These are phyloP conservation scores for Copromyces sp. DNA, from an alignment of 495 filamentous ascomycete genomes.

Conservation along the genomic window DNA sequence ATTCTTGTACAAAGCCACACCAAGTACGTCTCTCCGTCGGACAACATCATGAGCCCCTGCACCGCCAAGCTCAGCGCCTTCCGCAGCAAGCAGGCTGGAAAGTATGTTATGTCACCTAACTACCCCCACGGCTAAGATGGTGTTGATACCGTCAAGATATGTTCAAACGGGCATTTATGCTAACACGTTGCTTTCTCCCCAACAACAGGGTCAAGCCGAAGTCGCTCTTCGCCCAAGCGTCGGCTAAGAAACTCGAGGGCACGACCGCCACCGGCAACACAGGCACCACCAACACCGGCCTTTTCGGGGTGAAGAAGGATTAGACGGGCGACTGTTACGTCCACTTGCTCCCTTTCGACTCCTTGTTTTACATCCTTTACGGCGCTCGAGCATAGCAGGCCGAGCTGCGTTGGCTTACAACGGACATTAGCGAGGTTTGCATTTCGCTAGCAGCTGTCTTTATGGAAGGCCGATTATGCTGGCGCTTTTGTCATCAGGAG, in stretches of 20 bases:
- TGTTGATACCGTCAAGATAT: background rate
- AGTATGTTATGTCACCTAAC: constrained; percentile 35
- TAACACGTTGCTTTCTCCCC: background rate
- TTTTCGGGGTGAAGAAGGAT: background rate
- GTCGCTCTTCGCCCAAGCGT: constrained; percentile 53
- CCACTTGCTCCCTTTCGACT: background rate
- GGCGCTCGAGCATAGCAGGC: background rate
- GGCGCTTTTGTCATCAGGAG: background rate
- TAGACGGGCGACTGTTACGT: background rate
- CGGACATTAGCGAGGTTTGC: background rate
- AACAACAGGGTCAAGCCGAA: constrained; percentile 46
- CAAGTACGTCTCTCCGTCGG: constrained; percentile 81
- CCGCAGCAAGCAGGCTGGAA: constrained; percentile 69
- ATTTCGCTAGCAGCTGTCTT: background rate
- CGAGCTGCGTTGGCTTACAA: background rate
- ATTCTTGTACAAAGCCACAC: constrained; percentile 29
- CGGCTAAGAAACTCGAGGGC: constrained; percentile 43
- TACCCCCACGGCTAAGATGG: background rate
- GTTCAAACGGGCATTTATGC: background rate
- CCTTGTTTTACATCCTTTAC: background rate
- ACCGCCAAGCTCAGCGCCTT: constrained; percentile 81
- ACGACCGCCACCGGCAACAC: constrained; percentile 18
- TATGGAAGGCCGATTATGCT: background rate
- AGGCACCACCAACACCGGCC: background rate
- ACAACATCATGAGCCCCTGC: constrained; percentile 86